Percentiles rank a stretch among this genome's conserved stretches.
Conservation (phyloP, 257 asterid species). For the Scutellaria minor region DNA sequence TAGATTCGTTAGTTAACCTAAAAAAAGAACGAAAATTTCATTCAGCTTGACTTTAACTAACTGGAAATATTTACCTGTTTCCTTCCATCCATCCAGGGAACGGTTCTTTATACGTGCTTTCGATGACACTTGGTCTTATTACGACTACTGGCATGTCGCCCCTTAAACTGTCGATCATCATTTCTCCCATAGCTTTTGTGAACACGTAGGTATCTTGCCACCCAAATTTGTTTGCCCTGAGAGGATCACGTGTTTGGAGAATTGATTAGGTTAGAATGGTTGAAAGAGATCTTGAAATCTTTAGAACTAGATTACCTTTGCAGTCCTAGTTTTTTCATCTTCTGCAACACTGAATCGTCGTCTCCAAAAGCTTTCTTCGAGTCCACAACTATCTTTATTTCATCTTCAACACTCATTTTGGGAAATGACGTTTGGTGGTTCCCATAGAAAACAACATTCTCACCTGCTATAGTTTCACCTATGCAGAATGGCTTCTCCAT, state of each 20-base stretch:
- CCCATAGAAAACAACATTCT: slow-evolving; percentile 43
- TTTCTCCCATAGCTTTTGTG: slow-evolving; percentile 99
- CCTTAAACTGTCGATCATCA: slow-evolving; percentile 81
- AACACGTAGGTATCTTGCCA: slow-evolving; percentile 98
- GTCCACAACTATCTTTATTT: slow-evolving; percentile 67
- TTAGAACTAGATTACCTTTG: slow-evolving; percentile 57
- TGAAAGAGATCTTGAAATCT: not conserved
- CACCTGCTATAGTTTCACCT: slow-evolving; percentile 75
- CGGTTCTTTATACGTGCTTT: slow-evolving; percentile 95
- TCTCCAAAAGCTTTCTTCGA: slow-evolving; percentile 57
- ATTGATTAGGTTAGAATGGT: slow-evolving; percentile 15
- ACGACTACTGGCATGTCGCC: slow-evolving; percentile 86
- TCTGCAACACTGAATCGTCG: slow-evolving; percentile 51
- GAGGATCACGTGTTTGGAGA: slow-evolving; percentile 1
- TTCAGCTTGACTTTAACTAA: not conserved
- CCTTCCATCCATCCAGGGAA: slow-evolving; percentile 99
- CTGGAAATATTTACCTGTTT: slow-evolving; percentile 56
- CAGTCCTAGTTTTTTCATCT: slow-evolving; percentile 79
- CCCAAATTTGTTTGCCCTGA: slow-evolving; percentile 94
- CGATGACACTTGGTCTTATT: slow-evolving; percentile 92
- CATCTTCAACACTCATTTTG: slow-evolving; percentile 75
- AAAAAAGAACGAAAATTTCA: not conserved
- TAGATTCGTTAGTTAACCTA: slow-evolving; percentile 1
- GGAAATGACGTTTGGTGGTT: slow-evolving; percentile 43
- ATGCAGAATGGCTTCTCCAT: slow-evolving; percentile 78